Base-by-base conservation (phyloP, 1,284 basidiomycete species). In the Porodaedalea pini region DNA sequence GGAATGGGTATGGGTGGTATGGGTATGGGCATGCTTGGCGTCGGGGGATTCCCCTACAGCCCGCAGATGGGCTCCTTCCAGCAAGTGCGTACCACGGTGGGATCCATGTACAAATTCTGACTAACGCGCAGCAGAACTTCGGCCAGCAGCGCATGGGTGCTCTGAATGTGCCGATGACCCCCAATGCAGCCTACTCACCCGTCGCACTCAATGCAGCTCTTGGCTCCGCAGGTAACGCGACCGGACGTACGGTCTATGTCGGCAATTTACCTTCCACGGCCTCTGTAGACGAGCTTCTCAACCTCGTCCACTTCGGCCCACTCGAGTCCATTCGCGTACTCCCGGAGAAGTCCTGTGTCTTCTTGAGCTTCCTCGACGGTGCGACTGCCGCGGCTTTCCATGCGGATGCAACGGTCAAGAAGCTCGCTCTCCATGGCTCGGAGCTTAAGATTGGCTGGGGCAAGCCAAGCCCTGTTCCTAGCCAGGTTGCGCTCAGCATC, bases 261-360 rank as follows among this genome's bases (percentile, higher is more conserved):
- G 97, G 96, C 64, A 98, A 97, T 73, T 82, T 99, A 41, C 96
- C 96, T 13, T 80, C 90, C n/a, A 93, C 93, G 21, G 95, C 96
- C 0, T 95, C 94, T 4, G 94, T 98, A 58, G 95, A 98, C 69
- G 96, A 99, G 72, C 84, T 99, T 25, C 88, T 98, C 67, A 98
- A 94, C 71, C 88, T 98, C 61, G 96, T 99, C 63, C 94, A 97
- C 67, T 98, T 98, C 70, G 97, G 96, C 4, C 96, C 96, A 0
- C 88, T 99, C 63, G 96, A 98, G 71, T 90, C 86, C 52, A 91
- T 98, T 67, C 90, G 93, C 52, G 88, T 99, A 37, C 82, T 98
- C n/a, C 93, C 94, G 40, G 96, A 98, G 72, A 98, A 98, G 73
- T 93, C 89, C 11, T 98, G 96, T 70, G 95, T 97, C 56, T 99